Conservation (phyloP, 306 rosid genomes). For the Vicia faba region DNA sequence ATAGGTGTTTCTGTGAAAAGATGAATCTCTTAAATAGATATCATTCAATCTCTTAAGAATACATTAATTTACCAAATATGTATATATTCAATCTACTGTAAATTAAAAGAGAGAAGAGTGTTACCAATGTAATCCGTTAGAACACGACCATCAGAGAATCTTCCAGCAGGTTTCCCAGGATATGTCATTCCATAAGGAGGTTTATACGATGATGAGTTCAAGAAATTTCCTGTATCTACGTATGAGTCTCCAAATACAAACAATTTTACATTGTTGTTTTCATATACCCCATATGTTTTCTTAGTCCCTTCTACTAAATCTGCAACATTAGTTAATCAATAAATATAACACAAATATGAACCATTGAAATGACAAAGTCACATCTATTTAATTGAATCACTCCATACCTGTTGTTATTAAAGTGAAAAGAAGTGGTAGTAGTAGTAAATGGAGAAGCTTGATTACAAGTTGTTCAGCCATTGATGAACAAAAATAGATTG, state of each 20-base stretch:
- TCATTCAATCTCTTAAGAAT: no score
- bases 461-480: no score
- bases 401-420: no score
- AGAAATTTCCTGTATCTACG: slow-evolving; percentile 55
- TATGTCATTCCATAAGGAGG: slow-evolving; percentile 53
- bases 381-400: no score
- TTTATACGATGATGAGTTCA: slow-evolving; percentile 37
- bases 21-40: no score
- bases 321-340: neutral
- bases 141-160: slow-evolving; percentile 58
- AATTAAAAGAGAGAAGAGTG: neutral
- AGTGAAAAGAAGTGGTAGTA: no score
- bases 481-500: no score
- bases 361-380: no score
- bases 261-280: slow-evolving; percentile 20
- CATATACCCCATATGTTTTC: neutral
- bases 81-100: no score
- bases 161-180: slow-evolving; percentile 59
- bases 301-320: slow-evolving; percentile 33
- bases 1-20: no score
- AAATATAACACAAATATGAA: neutral
- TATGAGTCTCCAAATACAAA: slow-evolving; percentile 66
- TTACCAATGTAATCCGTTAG: slow-evolving; percentile 64
- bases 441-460: no score
- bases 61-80: no score